Evolutionary conservation across 2,329 filamentous ascomycete genomes (phyloP).

Genomic region (Trichophyton rubrum): DNA sequence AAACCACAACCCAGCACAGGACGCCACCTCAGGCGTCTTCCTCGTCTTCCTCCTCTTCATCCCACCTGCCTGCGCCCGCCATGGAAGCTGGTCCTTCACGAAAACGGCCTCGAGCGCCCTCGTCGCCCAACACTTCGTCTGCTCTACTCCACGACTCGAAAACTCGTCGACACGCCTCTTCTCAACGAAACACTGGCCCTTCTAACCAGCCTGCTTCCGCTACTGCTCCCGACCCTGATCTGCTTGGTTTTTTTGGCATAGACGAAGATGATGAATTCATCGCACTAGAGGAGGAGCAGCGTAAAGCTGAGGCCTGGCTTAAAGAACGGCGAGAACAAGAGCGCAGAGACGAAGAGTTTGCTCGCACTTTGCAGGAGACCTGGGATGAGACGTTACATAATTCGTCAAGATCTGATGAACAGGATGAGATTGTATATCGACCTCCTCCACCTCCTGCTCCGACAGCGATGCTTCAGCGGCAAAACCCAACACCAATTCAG

Average conservation of each 20-base stretch:
- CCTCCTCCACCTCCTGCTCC: neutral
- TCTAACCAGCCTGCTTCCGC: neutral
- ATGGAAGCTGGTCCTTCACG: neutral
- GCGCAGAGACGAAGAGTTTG: conserved; percentile 28
- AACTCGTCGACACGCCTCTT: neutral
- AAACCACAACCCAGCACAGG: neutral
- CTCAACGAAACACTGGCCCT: neutral
- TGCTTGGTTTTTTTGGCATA: conserved; percentile 19
- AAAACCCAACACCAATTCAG: neutral
- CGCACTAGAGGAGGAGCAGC: conserved; percentile 21
- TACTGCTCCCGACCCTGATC: conserved; percentile 3
- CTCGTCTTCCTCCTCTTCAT: neutral
- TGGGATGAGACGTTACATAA: conserved; percentile 14
- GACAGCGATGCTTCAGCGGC: neutral
- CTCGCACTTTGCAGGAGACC: conserved; percentile 26
- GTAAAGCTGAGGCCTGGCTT: conserved; percentile 22
- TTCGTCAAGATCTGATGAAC: neutral
- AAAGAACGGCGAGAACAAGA: conserved; percentile 23
- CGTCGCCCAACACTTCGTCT: neutral
- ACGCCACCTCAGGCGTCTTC: neutral
- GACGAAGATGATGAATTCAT: conserved; percentile 17
- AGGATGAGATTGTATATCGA: neutral
- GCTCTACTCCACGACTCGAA: neutral
- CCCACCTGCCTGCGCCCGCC: neutral
- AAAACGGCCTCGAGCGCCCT: neutral